Conservation (phyloP, 2,329 filamentous ascomycete species). For the Ramularia endophylla region DNA sequence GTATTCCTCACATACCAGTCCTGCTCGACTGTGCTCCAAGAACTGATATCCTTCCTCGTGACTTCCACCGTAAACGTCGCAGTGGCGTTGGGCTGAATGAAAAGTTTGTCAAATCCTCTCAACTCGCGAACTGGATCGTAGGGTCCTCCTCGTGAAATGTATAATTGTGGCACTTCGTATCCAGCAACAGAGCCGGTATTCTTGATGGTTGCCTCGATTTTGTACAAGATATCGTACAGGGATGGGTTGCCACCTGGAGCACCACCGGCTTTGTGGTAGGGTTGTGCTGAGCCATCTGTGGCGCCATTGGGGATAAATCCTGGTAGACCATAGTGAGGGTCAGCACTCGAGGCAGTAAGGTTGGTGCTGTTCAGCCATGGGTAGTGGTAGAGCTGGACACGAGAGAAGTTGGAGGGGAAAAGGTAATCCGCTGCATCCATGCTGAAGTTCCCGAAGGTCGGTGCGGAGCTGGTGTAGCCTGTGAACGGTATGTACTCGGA, state of each 20-base stretch:
- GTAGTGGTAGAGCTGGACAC: conserved; percentile 55
- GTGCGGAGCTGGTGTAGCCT: conserved; percentile 57
- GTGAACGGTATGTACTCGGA: conserved; percentile 52
- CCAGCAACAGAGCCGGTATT: conserved; percentile 47
- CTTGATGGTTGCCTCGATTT: conserved; percentile 58
- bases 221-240: conserved; percentile 64
- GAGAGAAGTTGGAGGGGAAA: conserved; percentile 57
- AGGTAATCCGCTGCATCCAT: conserved; percentile 44
- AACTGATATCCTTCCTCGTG: conserved; percentile 42
- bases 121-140: conserved; percentile 33
- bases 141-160: conserved; percentile 49
- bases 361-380: conserved; percentile 61
- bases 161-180: conserved; percentile 49
- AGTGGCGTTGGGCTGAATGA: conserved; percentile 25
- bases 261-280: conserved; percentile 58
- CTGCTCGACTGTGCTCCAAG: conserved; percentile 45
- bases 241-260: conserved; percentile 53
- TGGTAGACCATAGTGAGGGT: conserved; percentile 54
- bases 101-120: conserved; percentile 31
- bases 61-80: conserved; percentile 32
- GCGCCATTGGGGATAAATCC: conserved; percentile 57
- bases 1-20: conserved; percentile 53
- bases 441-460: conserved; percentile 57
- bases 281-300: conserved; percentile 50
- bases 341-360: conserved; percentile 50